Percentiles rank a stretch among this genome's conserved stretches.
phyloP scores from a whole-genome alignment of 1,139 yeast species.

The Hyphopichia fennica region DNA sequence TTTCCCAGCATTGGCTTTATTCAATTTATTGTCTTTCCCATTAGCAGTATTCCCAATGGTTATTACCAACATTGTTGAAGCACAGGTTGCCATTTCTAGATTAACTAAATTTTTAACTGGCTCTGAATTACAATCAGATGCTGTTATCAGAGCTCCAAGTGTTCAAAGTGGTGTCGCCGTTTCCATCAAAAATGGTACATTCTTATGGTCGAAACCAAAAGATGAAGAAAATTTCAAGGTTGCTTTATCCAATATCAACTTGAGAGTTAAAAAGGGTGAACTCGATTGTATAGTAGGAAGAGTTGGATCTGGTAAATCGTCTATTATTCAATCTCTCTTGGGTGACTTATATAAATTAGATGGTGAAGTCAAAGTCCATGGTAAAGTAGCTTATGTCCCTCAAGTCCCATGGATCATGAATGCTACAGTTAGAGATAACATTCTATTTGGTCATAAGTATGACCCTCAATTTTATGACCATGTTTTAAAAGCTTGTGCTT shows the following conservation, averaged over 20 bases:
- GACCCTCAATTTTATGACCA: slow-evolving; percentile 78
- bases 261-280: slow-evolving; percentile 74
- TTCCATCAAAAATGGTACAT: slow-evolving; percentile 69
- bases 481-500: slow-evolving; percentile 87
- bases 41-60: slow-evolving; percentile 93
- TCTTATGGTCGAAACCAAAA: slow-evolving; percentile 84
- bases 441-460: slow-evolving; percentile 82
- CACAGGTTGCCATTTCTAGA: slow-evolving; percentile 84
- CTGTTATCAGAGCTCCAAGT: slow-evolving; percentile 61
- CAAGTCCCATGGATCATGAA: slow-evolving; percentile 94
- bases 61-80: slow-evolving; percentile 81
- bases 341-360: slow-evolving; percentile 83
- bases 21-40: slow-evolving; percentile 86
- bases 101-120: slow-evolving; percentile 69
- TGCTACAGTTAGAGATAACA: slow-evolving; percentile 86
- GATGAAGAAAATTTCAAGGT: slow-evolving; percentile 60
- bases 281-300: slow-evolving; percentile 87
- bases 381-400: slow-evolving; percentile 86
- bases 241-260: slow-evolving; percentile 72
- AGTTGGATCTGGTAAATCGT: slow-evolving; percentile 93
- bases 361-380: slow-evolving; percentile 74
- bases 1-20: slow-evolving; percentile 89
- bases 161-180: slow-evolving; percentile 72
- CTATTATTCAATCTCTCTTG: slow-evolving; percentile 76
- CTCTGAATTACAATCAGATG: slow-evolving; percentile 80